Base-by-base conservation (phyloP, 805 yeast genomes). In the Hanseniaspora valbyensis region DNA sequence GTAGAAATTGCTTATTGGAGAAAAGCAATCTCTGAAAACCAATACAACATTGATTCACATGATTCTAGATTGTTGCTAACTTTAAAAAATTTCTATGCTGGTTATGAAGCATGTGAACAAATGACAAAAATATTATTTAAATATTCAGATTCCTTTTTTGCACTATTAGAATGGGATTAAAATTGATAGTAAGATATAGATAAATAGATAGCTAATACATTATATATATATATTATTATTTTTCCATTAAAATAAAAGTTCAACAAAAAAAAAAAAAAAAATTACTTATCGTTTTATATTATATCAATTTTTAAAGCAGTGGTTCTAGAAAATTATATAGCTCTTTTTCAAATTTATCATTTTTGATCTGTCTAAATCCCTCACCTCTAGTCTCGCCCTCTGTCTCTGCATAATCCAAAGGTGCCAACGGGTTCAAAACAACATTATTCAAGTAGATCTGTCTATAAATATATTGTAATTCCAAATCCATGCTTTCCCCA, bases 321-420 rank as follows among this genome's bases (percentile, higher is more conserved):
- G 67, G 66, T 6, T 61, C 55, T 34, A 65, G 48, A 48, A 61
- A 64, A n/a, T 56, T 44, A 32, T 64, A 67, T 26, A 65, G 50
- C 5, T 58, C 55, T 21, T 52, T 42, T 10, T 61, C 57, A 40
- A 65, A 65, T 33, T 56, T 53, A 25, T 58, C 55, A 44, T 64
- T 65, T 10, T 55, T 56, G 21, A 65, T 64, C 42, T 62, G 61
- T 42, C 60, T 58, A 24, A 54, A 52, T 14, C 68, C 67, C 51
- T 60, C 64, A 9, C 68, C 68, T 52, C 62, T 58, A 40, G 53
- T 59, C 44, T 63, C 67, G 13, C 37, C 45, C 45, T 58, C 61
- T 25, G 53, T 54, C 33, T 59, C 61, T 4, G 65, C 64, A 50
- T 63, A 62, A 54, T 65, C 68, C 22, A 57, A 50, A 2, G 66